These are phyloP conservation scores for Lunularia cruciata DNA, from an alignment of 225 moss, liverwort and hornwort species.

Conservation along the genomic window DNA sequence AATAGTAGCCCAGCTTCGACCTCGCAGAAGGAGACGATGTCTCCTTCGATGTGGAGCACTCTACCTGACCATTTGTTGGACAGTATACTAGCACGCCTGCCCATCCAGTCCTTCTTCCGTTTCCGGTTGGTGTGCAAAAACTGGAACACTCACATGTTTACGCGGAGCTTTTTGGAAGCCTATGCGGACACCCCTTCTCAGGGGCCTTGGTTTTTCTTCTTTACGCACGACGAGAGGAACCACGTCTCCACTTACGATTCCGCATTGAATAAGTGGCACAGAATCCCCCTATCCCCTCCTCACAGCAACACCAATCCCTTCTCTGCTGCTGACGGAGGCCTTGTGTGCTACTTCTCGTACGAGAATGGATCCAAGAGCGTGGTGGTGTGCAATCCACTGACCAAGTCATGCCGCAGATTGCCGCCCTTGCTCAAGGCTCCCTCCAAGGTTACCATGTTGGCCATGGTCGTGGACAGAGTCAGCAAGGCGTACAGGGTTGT, in stretches of 20 bases:
- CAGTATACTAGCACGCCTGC: constrained; percentile 41
- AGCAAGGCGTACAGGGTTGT: constrained; percentile 41
- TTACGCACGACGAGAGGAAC: constrained; percentile 48
- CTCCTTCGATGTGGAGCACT: constrained; percentile 41
- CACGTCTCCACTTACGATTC: constrained; percentile 48
- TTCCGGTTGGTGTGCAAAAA: constrained; percentile 45
- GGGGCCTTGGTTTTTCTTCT: constrained; percentile 52
- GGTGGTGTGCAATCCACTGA: constrained; percentile 49
- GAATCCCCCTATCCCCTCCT: constrained; percentile 41
- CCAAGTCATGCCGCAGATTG: constrained; percentile 41
- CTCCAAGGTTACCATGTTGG: constrained; percentile 45
- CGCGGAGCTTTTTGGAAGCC: constrained; percentile 41
- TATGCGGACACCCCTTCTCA: constrained; percentile 42
- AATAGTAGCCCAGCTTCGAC: constrained; percentile 4
- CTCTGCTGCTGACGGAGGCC: constrained; percentile 47
- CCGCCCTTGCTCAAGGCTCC: constrained; percentile 41
- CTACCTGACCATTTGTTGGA: constrained; percentile 47
- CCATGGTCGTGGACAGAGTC: constrained; percentile 44
- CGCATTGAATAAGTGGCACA: constrained; percentile 48
- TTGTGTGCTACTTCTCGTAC: constrained; percentile 49
- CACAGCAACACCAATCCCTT: constrained; percentile 51
- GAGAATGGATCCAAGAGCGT: constrained; percentile 49
- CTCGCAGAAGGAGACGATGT: constrained; percentile 30
- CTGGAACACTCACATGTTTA: constrained; percentile 49
- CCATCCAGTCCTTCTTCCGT: constrained; percentile 50